These are phyloP conservation scores for Zizania palustris DNA, from an alignment of 202 grass and related monocot genomes.

Conservation along the genomic window DNA sequence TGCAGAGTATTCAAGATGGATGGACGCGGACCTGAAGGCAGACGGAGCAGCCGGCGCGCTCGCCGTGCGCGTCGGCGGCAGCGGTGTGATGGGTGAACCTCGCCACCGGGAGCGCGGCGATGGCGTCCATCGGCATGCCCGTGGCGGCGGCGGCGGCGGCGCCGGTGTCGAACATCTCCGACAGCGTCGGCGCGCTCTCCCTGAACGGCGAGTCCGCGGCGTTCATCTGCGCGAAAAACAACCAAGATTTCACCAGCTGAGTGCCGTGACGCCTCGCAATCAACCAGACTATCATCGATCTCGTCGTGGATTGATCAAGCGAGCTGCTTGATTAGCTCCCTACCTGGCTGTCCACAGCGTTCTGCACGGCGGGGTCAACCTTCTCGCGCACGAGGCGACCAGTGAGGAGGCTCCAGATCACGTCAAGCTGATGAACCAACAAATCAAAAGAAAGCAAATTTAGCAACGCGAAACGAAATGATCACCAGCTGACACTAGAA, in stretches of 20 bases:
- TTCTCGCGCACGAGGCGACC: slow-evolving; percentile 79
- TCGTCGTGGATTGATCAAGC: too few species aligned
- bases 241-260: too few species aligned
- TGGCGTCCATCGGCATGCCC: slow-evolving; percentile 52
- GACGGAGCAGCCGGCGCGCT: slow-evolving; percentile 55
- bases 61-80: slow-evolving; percentile 13
- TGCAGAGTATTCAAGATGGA: too few species aligned
- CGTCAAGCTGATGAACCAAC: slow-evolving; percentile 46
- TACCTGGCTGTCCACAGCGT: slow-evolving; percentile 77
- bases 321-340: too few species aligned
- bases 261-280: too few species aligned
- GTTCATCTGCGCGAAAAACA: slow-evolving; percentile 52
- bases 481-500: not conserved
- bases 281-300: too few species aligned
- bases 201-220: slow-evolving; percentile 47
- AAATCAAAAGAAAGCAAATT: not conserved
- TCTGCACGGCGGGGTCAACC: slow-evolving; percentile 82
- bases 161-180: slow-evolving; percentile 67
- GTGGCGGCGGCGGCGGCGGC: not conserved
- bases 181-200: slow-evolving; percentile 30
- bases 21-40: slow-evolving; percentile 57
- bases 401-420: slow-evolving; percentile 71
- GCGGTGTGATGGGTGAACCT: slow-evolving; percentile 27
- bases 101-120: slow-evolving; percentile 56
- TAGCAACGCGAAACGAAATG: not conserved